Evolutionary conservation across 371 early-diverging fungal genomes (phyloP), one percentile per base, ranked within the genome.

Genomic region (Mortierella sp.): DNA sequence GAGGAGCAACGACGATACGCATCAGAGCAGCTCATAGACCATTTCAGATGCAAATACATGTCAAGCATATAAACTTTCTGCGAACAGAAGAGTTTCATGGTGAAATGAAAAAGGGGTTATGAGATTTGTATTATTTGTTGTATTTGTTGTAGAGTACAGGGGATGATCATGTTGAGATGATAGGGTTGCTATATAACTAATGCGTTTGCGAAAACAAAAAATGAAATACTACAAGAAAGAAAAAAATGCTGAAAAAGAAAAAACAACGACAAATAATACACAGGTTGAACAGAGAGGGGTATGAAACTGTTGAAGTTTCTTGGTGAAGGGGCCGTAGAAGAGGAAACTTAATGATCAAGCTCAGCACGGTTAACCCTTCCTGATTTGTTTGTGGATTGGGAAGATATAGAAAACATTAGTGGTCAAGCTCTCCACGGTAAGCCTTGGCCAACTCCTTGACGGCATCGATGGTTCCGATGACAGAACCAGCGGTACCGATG

Each of bases 381-480:
- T 21, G 19, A 21, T 4, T 14, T 17, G n/a, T 14, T 4, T n/a
- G 44, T 17, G 15, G 43, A 43, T 17, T 43, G 43, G 4, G 19
- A 4, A 6, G 19, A n/a, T 21, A 21, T 8, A 19, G 44, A 44
- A 44, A 44, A 44, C 17, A 44, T 44, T 44, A 44, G 19, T 67
- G 28, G 46, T 64, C 51, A 6, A 64, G 34, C 49, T 75, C 75
- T 17, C 69, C 69, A 27, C 50, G 75, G 60, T 60, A 75, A 28
- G 69, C 75, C 64, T 68, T 75, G 56, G 55, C 55, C 55, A 75
- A 32, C 57, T 68, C 69, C 52, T 75, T 81, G 26, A 93, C 70
- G 7, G 95, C 90, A 61, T 90, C 88, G 12, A 86, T 82, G 23
- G 93, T 90, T 55, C 95, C 95, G 41, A 94, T 82, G 19, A 87